Percentiles rank a stretch among this genome's conserved stretches.
Evolutionary conservation across 2,329 filamentous ascomycete species (phyloP).

Genomic region (Colletotrichum nymphaeae): DNA sequence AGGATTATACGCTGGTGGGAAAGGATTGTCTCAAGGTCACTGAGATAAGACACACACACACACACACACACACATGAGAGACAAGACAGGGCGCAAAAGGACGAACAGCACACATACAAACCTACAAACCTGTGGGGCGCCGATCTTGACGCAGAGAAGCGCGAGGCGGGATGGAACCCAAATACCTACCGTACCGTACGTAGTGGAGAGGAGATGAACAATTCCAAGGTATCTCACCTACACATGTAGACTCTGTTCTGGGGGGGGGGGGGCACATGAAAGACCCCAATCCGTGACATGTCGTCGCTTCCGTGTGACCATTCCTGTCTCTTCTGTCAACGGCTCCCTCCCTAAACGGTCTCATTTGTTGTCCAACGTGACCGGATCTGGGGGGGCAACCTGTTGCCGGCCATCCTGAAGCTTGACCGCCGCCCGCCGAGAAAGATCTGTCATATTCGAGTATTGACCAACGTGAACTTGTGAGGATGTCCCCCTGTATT

Average conservation of each 20-base stretch:
- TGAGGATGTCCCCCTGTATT: not conserved
- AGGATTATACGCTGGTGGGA: not conserved
- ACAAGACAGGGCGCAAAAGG: not conserved
- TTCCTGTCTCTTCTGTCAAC: not conserved
- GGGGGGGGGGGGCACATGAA: not conserved
- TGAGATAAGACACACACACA: not conserved
- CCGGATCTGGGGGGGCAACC: not conserved
- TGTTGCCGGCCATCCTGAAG: not conserved
- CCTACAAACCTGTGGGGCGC: constrained; percentile 2
- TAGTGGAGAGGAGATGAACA: not conserved
- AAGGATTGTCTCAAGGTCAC: not conserved
- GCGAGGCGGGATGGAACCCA: not conserved
- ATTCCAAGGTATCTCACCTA: not conserved
- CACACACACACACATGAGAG: not conserved
- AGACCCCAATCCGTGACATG: not conserved
- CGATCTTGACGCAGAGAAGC: not conserved
- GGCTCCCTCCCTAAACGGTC: not conserved
- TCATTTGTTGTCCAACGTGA: not conserved
- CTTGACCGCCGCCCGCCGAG: not conserved
- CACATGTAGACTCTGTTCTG: not conserved
- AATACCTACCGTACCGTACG: not conserved
- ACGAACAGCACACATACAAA: constrained; percentile 1
- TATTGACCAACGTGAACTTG: not conserved
- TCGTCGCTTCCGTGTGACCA: not conserved
- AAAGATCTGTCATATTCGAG: not conserved